Base-by-base conservation (phyloP, 257 asterid genomes). In the Gardenia jasminoides region DNA sequence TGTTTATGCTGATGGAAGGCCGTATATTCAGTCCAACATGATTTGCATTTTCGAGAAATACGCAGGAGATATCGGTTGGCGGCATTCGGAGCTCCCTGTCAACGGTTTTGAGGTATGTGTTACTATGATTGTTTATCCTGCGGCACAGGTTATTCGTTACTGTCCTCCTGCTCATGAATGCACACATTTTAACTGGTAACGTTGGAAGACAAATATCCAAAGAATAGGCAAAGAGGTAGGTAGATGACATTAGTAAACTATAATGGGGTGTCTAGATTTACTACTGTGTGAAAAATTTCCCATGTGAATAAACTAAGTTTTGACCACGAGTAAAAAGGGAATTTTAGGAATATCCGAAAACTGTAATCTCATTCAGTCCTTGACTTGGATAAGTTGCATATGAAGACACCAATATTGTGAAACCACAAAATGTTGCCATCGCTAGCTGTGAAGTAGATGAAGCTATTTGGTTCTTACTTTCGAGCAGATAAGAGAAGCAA, bases 21-120 rank as follows among this genome's bases (percentile, higher is more conserved):
- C 98, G 15, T 89, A 83, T 48, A 87, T 88, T 47, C 86, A 88
- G 62, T 70, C 88, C 7, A 86, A 89, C 74, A 85, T 93, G 90
- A 82, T 93, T 13, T 93, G 98, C 65, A 9, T 93, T 3, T 93
- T 91, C 58, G 98, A 93, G 88, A 84, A 92, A 17, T 93, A 93
- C 48, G 84, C 90, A 0, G 97, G 97, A 1, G 97, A 93, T 24
- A 78, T 88, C 50, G 94, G 90, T 0, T 93, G 98, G 98, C 79
- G 98, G 33, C 98, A 93, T 81, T 81, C 96, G 0, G 98, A 91
- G 86, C 78, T 69, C 83, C 90, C 96, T 0, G 31, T 85, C 44
- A 54, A 72, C 2, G 90, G 90, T 36, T 4, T 65, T 9, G 47
- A 85, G 87, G 96, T 92, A 81, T 3, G 19, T 59, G 3, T 39